Base-by-base conservation (phyloP, 2,329 filamentous ascomycete species). In the Pseudogymnoascus sp. region DNA sequence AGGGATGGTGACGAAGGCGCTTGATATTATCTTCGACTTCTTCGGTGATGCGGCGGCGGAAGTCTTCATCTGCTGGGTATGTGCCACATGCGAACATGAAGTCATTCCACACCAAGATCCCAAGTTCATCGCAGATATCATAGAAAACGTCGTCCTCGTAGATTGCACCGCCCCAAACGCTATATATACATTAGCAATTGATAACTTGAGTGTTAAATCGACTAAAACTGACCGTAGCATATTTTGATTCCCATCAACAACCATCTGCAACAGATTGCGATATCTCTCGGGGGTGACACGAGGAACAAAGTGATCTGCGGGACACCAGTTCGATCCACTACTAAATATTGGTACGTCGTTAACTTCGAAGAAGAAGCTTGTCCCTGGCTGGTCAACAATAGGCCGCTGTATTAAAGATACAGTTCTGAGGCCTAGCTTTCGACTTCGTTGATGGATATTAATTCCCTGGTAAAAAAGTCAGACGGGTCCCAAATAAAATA, bases 251-350 rank as follows among this genome's bases (percentile, higher is more conserved):
- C 84, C 64, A 89, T 80, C 71, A 85, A 81, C 18, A 91, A 77
- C 89, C 89, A 92, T 68, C 87, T 85, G 61, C 81, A 76, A 71
- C 91, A 91, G 59, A 79, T 80, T 59, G 86, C 78, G 35, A 77
- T 40, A 40, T 18, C 38, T 40, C 38, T 40, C 38, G 18, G 38
- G 38, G 78, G n/a, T 40, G 38, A 40, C 38, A 40, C 38, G 38
- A 40, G 38, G 38, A 18, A 7, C 38, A 40, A 40, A 40, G 38
- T 40, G 90, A 70, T 92, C 89, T 1, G 88, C 88, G 0, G 89
- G 89, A 63, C 92, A 91, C 89, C 89, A 92, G 72, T 91, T 84
- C 66, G 87, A 90, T 21, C 89, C 89, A 28, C 88, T 88, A 63
- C 87, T 90, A 74, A 90, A 92, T 1, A 91, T 77, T 43, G 88